Evolutionary conservation across 352 stramenopile species (phyloP).

Genomic region (Hyphochytrium catenoides): DNA sequence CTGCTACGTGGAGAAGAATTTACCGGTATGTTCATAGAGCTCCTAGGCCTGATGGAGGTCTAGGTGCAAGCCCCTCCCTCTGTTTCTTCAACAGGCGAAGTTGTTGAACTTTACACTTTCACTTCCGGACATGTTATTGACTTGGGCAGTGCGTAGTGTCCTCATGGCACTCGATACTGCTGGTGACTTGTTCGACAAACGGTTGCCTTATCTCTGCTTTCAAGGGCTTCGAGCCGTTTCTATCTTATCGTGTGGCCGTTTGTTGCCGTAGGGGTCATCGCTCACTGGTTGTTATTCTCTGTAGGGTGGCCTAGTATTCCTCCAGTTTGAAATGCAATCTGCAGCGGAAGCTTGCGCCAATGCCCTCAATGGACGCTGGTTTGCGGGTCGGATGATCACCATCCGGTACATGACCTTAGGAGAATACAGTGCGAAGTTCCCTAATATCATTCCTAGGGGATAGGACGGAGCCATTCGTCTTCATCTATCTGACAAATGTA

Average conservation of each 20-base stretch:
- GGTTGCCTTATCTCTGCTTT: not conserved
- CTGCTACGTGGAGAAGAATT: slow-evolving; percentile 50
- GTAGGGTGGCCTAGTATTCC: slow-evolving; percentile 54
- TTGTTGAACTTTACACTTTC: not conserved
- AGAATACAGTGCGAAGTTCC: slow-evolving; percentile 68
- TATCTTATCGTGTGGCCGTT: not conserved
- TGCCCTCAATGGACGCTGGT: slow-evolving; percentile 61
- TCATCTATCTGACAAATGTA: too few species aligned
- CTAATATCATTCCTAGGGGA: too few species aligned
- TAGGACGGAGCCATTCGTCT: too few species aligned
- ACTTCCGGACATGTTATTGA: slow-evolving; percentile 1
- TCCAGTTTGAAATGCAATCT: slow-evolving; percentile 36
- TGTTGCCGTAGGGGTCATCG: not conserved
- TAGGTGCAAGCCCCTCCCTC: too few species aligned
- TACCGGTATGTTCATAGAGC: too few species aligned
- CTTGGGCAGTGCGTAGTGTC: slow-evolving; percentile 3
- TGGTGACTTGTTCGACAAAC: not conserved
- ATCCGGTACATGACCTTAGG: slow-evolving; percentile 54
- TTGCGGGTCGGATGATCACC: slow-evolving; percentile 67
- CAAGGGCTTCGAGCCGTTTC: not conserved
- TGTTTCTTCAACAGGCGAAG: not conserved
- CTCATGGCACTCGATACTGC: slow-evolving; percentile 12
- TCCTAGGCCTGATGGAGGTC: too few species aligned
- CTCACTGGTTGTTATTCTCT: slow-evolving; percentile 10
- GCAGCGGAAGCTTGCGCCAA: slow-evolving; percentile 31